Conservation (phyloP, 2,329 filamentous ascomycete genomes). For the Dryadomyces quercivorus region DNA sequence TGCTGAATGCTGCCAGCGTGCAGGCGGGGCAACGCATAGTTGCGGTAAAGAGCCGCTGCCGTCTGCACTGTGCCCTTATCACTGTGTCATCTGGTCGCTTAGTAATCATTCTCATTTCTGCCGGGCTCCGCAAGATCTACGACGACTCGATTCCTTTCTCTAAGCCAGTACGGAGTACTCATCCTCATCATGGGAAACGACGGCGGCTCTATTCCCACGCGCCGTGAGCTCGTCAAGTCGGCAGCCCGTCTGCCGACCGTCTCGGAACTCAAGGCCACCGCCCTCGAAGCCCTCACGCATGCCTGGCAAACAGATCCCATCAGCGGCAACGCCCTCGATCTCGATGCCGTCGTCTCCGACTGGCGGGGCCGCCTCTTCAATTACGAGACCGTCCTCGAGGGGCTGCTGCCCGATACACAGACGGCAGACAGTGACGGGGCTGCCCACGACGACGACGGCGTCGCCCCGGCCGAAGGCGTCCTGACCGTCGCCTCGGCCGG, state of each 20-base stretch:
- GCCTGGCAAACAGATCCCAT: slow-evolving; percentile 80
- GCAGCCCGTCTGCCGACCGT: slow-evolving; percentile 72
- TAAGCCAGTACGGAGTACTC: too few species aligned
- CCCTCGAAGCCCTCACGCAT: slow-evolving; percentile 73
- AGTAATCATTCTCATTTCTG: too few species aligned
- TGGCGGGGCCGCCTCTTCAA: slow-evolving; percentile 79
- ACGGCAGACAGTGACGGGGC: background rate
- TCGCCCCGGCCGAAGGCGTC: slow-evolving; percentile 12
- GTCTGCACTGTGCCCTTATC: background rate
- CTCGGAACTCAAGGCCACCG: slow-evolving; percentile 78
- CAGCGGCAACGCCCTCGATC: slow-evolving; percentile 61
- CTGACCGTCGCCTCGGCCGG: slow-evolving; percentile 33
- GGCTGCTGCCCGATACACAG: slow-evolving; percentile 26
- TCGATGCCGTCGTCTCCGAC: slow-evolving; percentile 70
- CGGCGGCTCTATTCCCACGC: slow-evolving; percentile 89
- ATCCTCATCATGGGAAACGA: slow-evolving; percentile 74
- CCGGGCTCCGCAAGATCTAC: too few species aligned
- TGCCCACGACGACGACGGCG: slow-evolving; percentile 26
- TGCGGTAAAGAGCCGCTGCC: too few species aligned
- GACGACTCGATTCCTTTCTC: too few species aligned
- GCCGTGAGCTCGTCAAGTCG: slow-evolving; percentile 90
- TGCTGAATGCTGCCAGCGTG: background rate
- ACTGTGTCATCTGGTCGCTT: background rate
- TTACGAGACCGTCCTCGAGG: slow-evolving; percentile 74
- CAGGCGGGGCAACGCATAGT: background rate